Base-by-base conservation (phyloP, 257 asterid genomes). In the Sherardia arvensis region DNA sequence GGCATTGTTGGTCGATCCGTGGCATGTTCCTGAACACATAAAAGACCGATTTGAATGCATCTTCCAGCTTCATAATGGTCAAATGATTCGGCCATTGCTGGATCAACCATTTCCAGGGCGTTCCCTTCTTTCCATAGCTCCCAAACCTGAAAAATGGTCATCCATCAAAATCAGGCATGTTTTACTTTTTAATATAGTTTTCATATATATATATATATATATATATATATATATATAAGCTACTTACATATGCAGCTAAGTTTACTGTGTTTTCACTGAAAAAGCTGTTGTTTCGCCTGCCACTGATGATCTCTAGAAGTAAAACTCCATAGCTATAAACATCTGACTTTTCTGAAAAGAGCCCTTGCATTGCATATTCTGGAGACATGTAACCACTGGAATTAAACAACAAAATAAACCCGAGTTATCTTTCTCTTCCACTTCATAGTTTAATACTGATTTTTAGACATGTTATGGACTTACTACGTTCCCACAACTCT, bases 381-480 rank as follows among this genome's bases (percentile, higher is more conserved):
- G 82, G 82, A 9, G 82, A 77, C 82, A 77, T 77, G 48, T 77
- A 77, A 2, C 82, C 82, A 63, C 82, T 77, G 72, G 64, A 67
- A 59, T 54, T 21, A 21, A 32, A 49, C 34, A 28, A 56, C 4
- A 12, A 56, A 56, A 58, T 0, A 5, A 25, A 54, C 17, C 17
- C 12, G 1, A 54, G 33, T 43, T 14, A 14, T 2, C 8, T 15
- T 43, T 43, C 8, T 15, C 17, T 43, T 43, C n/a, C 27, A 49
- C 27, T 49, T 49, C 25, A 49, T 4, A 18, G 14, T 49, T 1
- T 18, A 49, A 43, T 43, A 4, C 5, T 43, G 51, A 43, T 43
- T 3, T 3, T 17, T 7, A 49, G 23, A 8, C 4, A 18, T 5
- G 34, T 20, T 15, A 59, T 7, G 27, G 17, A 29, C 79, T 70